phyloP scores from a whole-genome alignment of 208 protist species.

The Acanthamoeba castellanii region DNA sequence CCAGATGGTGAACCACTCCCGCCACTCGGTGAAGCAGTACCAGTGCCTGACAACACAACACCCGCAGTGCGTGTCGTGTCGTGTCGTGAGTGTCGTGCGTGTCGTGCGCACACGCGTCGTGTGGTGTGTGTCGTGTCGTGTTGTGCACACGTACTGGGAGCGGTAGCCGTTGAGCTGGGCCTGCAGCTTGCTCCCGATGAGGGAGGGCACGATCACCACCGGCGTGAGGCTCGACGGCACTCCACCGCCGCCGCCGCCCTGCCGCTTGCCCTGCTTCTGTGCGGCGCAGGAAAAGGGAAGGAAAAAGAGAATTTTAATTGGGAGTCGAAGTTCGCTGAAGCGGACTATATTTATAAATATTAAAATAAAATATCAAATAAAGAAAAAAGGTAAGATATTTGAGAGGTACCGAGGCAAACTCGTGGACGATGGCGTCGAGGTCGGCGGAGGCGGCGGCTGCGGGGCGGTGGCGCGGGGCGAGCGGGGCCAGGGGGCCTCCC shows the following conservation, averaged over 20 bases:
- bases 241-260: background rate
- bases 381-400: no score
- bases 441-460: background rate
- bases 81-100: no score
- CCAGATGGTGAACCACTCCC: constrained; percentile 31
- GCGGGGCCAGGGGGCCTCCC: background rate
- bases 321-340: no score
- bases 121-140: no score
- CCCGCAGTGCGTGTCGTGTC: background rate
- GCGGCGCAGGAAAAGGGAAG: background rate
- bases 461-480: background rate
- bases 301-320: no score
- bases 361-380: no score
- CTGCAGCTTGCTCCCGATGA: constrained; percentile 16
- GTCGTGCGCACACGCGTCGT: no score
- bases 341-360: no score
- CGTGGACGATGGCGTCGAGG: background rate
- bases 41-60: constrained; percentile 2
- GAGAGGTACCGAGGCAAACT: background rate
- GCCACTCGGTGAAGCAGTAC: constrained; percentile 11
- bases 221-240: background rate
- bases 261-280: background rate
- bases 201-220: background rate
- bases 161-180: constrained; percentile 7
- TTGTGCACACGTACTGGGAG: background rate